A percentile compares a stretch with the other conserved stretches of the same genome.
Evolutionary conservation across 352 stramenopile genomes (phyloP).

Genomic region (Pythium brassicae): DNA sequence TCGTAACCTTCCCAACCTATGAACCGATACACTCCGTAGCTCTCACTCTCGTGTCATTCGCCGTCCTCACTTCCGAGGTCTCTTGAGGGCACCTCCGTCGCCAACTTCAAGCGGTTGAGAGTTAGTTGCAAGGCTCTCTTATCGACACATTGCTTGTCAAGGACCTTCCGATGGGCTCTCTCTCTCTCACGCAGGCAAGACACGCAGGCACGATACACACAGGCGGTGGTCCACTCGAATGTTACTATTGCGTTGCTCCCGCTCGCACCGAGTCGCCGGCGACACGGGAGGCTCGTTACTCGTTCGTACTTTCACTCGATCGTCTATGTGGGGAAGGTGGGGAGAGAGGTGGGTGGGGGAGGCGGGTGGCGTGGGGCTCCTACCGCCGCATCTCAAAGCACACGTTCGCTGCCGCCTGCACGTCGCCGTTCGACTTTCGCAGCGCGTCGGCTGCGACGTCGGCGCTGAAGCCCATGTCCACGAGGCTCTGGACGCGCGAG

Average conservation of each 20-base stretch:
- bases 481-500: conserved; percentile 50
- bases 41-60: too few species aligned
- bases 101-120: too few species aligned
- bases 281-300: not conserved
- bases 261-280: not conserved
- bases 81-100: too few species aligned
- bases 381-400: conserved; percentile 46
- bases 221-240: not conserved
- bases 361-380: not conserved
- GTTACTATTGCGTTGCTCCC: not conserved
- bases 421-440: conserved; percentile 43
- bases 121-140: too few species aligned
- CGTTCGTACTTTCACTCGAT: not conserved
- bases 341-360: too few species aligned
- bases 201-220: too few species aligned
- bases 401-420: conserved; percentile 60
- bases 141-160: too few species aligned
- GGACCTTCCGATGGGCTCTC: too few species aligned
- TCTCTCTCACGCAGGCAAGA: too few species aligned
- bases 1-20: not conserved
- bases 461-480: conserved; percentile 70
- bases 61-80: too few species aligned
- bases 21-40: not conserved
- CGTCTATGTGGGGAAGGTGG: not conserved
- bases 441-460: conserved; percentile 51